Percentiles rank a stretch among this genome's conserved stretches.
phyloP scores from a whole-genome alignment of 176 grass and related monocot genomes.

The Avena insularis region DNA sequence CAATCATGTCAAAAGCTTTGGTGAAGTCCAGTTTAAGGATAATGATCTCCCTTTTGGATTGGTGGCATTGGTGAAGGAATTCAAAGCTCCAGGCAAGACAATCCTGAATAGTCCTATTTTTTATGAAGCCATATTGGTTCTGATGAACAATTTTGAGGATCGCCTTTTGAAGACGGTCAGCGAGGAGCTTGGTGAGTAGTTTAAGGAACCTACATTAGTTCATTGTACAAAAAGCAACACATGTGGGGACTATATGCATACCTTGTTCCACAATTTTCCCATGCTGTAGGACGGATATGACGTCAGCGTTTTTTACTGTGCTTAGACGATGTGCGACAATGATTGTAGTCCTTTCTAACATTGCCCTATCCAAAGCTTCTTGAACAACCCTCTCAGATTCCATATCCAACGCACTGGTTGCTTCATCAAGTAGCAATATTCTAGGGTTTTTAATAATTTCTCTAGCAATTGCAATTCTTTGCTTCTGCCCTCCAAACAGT shows the following conservation, averaged over 20 bases:
- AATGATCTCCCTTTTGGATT: no score
- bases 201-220: not conserved
- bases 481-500: slow-evolving; percentile 89
- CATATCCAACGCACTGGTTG: slow-evolving; percentile 90
- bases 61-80: no score
- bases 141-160: no score
- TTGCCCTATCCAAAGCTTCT: slow-evolving; percentile 77
- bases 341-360: slow-evolving; percentile 84
- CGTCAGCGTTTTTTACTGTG: slow-evolving; percentile 76
- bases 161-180: no score
- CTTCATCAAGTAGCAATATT: slow-evolving; percentile 94
- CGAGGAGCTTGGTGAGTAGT: no score
- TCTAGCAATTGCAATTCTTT: slow-evolving; percentile 93
- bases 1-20: no score
- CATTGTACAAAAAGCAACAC: not conserved
- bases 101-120: no score
- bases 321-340: slow-evolving; percentile 89
- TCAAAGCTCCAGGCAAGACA: no score
- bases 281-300: slow-evolving; percentile 79
- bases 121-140: no score
- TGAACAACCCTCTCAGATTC: slow-evolving; percentile 87
- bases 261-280: slow-evolving; percentile 97
- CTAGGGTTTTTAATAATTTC: slow-evolving; percentile 82
- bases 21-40: no score
- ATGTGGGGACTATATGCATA: slow-evolving; percentile 29